phyloP scores from a whole-genome alignment of 2,329 filamentous ascomycete species.

The Alternaria sp. region DNA sequence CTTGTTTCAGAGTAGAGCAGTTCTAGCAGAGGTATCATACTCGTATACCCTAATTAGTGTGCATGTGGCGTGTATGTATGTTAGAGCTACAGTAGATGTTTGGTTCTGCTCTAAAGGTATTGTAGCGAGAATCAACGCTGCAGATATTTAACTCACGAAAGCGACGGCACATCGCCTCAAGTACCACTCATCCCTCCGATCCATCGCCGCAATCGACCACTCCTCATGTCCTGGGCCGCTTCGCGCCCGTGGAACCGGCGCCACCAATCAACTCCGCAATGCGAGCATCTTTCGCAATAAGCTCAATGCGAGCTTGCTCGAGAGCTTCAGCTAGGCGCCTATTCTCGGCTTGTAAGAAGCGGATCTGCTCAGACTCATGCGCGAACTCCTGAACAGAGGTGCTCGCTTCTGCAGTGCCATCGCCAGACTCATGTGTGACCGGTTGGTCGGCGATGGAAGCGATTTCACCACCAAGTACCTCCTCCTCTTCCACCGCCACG shows the following conservation, averaged over 20 bases:
- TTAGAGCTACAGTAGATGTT: neutral
- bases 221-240: neutral
- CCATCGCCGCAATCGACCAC: neutral
- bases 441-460: neutral
- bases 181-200: neutral
- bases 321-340: neutral
- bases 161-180: neutral
- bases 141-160: neutral
- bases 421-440: neutral
- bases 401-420: neutral
- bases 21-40: neutral
- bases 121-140: neutral
- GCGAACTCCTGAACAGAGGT: neutral
- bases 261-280: neutral
- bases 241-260: neutral
- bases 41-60: rapidly evolving
- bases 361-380: neutral
- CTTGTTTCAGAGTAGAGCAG: rapidly evolving
- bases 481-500: neutral
- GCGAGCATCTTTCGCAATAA: neutral
- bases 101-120: neutral
- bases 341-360: neutral
- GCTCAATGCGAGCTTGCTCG: neutral
- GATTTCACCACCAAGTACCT: neutral
- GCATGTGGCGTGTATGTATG: rapidly evolving